Conservation (phyloP, 225 moss, liverwort and hornwort genomes). For the Bryoerythrophyllum caledonicum region DNA sequence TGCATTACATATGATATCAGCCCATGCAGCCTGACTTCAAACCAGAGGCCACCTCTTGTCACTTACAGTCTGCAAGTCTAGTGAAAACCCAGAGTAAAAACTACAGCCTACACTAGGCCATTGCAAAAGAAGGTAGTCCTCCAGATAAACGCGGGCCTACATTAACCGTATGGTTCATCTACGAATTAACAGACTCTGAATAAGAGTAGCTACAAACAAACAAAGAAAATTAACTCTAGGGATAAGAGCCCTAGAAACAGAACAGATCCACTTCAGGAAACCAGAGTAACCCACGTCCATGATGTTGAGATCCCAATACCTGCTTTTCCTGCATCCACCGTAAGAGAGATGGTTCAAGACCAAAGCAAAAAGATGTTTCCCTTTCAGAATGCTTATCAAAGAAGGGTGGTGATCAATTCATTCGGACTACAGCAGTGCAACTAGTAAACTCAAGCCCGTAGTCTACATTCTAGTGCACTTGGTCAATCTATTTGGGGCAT, state of each 20-base stretch:
- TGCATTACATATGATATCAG: conserved; percentile 23
- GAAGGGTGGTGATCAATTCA: conserved; percentile 6
- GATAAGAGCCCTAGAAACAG: conserved; percentile 35
- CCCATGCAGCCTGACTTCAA: conserved; percentile 17
- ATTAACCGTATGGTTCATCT: conserved; percentile 26
- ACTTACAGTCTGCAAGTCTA: conserved; percentile 10
- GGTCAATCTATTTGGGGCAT: not conserved
- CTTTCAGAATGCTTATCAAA: not conserved
- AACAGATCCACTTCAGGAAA: conserved; percentile 42
- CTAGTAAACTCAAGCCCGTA: not conserved
- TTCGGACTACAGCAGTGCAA: not conserved
- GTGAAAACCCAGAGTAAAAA: conserved; percentile 13
- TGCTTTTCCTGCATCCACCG: conserved; percentile 44
- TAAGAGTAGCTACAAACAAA: conserved; percentile 27
- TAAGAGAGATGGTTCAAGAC: not conserved
- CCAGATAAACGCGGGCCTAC: conserved; percentile 26
- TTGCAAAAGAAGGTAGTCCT: conserved; percentile 15
- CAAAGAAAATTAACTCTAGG: conserved; percentile 18
- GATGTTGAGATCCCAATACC: conserved; percentile 38
- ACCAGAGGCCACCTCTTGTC: conserved; percentile 2
- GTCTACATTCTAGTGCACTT: conserved; percentile 1
- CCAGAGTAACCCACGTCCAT: conserved; percentile 38
- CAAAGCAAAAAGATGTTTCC: not conserved
- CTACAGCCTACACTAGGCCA: no score
- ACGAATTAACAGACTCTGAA: conserved; percentile 23